Conservation (phyloP, 169 alveolate genomes). For the Besnoitia besnoiti region DNA sequence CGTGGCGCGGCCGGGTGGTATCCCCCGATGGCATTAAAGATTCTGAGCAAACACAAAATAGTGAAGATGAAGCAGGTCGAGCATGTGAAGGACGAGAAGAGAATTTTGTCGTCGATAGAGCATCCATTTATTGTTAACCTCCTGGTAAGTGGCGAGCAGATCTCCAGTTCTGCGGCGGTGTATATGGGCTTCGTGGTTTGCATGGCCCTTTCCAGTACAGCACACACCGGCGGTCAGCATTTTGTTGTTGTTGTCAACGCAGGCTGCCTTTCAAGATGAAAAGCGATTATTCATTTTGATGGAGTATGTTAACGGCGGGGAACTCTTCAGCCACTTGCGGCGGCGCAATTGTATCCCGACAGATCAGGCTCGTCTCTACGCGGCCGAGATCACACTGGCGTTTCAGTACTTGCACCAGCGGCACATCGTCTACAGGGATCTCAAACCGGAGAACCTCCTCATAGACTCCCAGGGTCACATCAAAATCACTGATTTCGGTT, state of each 20-base stretch:
- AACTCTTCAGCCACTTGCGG: slow-evolving; percentile 90
- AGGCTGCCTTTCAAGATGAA: slow-evolving; percentile 83
- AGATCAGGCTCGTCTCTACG: slow-evolving; percentile 94
- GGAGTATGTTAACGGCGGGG: slow-evolving; percentile 97
- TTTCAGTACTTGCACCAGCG: slow-evolving; percentile 92
- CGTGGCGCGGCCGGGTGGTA: slow-evolving; percentile 42
- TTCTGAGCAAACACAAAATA: slow-evolving; percentile 73
- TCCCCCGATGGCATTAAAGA: slow-evolving; percentile 75
- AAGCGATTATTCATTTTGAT: slow-evolving; percentile 90
- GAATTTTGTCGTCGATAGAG: slow-evolving; percentile 81
- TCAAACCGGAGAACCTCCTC: slow-evolving; percentile 96
- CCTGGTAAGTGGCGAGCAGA: slow-evolving; percentile 63
- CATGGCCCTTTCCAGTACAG: background rate
- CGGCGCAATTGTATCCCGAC: slow-evolving; percentile 88
- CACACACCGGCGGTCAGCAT: background rate
- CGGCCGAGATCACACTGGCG: slow-evolving; percentile 94
- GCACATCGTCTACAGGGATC: slow-evolving; percentile 88
- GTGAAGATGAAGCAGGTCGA: slow-evolving; percentile 83
- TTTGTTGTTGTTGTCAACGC: background rate
- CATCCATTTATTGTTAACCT: slow-evolving; percentile 91
- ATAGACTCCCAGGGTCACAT: slow-evolving; percentile 95
- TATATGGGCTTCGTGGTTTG: background rate
- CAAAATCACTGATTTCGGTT: slow-evolving; percentile 98
- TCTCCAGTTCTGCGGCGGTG: background rate
- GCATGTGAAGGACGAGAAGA: slow-evolving; percentile 89